A percentile compares a stretch with the other conserved stretches of the same genome.
These are phyloP conservation scores for Chiua virens DNA, from an alignment of 768 basidiomycete species.

Conservation along the genomic window DNA sequence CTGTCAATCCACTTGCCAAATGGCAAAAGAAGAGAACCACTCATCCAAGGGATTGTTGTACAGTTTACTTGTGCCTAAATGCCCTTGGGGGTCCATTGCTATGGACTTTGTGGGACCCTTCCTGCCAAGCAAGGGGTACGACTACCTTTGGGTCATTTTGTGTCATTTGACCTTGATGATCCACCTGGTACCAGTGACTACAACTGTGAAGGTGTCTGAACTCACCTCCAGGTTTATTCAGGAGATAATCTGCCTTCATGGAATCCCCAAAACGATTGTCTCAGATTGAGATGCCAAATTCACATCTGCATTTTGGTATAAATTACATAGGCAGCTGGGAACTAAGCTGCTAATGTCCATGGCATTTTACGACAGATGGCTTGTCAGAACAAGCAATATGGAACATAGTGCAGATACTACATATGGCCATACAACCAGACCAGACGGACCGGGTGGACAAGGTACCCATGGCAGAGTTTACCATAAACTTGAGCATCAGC, in stretches of 20 bases:
- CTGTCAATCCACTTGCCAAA: constrained; percentile 24
- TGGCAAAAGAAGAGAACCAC: constrained; percentile 14
- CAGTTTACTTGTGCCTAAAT: neutral
- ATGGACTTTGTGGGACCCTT: constrained; percentile 23
- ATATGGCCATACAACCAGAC: neutral
- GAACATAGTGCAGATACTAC: constrained; percentile 11
- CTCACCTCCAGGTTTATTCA: constrained; percentile 17
- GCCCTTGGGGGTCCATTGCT: constrained; percentile 14
- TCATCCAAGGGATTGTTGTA: neutral
- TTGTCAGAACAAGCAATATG: constrained; percentile 16
- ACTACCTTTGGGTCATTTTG: constrained; percentile 26
- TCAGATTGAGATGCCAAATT: constrained; percentile 31
- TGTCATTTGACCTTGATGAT: constrained; percentile 26
- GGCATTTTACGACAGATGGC: constrained; percentile 4
- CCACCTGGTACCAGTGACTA: constrained; percentile 18
- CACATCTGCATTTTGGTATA: constrained; percentile 26
- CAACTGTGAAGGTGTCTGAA: neutral
- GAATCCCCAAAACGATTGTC: constrained; percentile 28
- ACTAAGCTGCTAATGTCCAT: constrained; percentile 11
- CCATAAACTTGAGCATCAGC: constrained; percentile 6
- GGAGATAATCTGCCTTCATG: constrained; percentile 28
- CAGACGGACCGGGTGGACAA: constrained; percentile 23
- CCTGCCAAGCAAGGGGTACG: constrained; percentile 15
- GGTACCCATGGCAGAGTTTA: constrained; percentile 1
- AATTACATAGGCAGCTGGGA: constrained; percentile 10